These are phyloP conservation scores for Agaricales sp. DNA, from an alignment of 1,284 basidiomycete species.

Conservation along the genomic window DNA sequence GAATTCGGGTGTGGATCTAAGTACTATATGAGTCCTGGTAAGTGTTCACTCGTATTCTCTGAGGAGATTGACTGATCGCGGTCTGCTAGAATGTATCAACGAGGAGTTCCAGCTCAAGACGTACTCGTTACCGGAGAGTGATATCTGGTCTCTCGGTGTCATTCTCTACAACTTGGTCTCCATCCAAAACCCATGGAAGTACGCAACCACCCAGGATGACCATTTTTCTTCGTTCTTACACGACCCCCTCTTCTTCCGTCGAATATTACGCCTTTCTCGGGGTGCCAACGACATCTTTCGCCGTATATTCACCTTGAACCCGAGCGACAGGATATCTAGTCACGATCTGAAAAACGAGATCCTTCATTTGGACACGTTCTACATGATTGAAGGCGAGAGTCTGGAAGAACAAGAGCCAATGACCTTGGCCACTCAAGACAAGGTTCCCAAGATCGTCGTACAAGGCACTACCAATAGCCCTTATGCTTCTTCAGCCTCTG, in stretches of 20 bases:
- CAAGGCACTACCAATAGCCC: neutral
- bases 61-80: too few species aligned
- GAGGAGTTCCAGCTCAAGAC: neutral
- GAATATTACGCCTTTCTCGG: neutral
- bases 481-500: neutral
- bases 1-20: neutral
- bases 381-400: neutral
- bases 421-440: neutral
- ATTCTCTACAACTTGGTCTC: neutral
- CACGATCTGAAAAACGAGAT: neutral
- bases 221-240: neutral
- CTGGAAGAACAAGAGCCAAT: neutral
- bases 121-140: neutral
- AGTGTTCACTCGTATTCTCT: neutral
- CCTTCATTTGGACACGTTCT: neutral
- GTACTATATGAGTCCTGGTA: slow-evolving; percentile 2
- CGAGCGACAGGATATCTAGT: neutral
- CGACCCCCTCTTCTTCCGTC: neutral
- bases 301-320: neutral
- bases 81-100: neutral
- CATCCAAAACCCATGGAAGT: neutral
- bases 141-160: neutral
- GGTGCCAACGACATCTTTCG: neutral
- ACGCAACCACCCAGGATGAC: neutral
- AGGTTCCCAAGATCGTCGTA: neutral